Base-by-base conservation (phyloP, 1,139 yeast genomes). In the Meyerozyma elateridarum region DNA sequence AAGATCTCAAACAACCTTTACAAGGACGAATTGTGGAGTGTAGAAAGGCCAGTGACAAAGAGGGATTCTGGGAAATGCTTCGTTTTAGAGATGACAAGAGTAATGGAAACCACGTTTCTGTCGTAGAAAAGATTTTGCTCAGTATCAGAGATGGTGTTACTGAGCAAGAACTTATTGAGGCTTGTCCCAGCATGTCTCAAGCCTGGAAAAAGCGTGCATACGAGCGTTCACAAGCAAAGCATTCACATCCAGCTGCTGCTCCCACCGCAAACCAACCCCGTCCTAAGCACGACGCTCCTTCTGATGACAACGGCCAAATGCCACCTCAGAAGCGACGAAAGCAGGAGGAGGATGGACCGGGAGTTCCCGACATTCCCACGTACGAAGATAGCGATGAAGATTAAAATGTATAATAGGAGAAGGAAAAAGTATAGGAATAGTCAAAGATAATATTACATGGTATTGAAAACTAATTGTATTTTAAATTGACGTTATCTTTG, bases 1-100 rank as follows among this genome's bases (percentile, higher is more conserved):
- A 88, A 49, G 63, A 51, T 1, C 54, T 82, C 25, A 70, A 73
- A 8, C 87, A 91, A 53, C 96, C 97, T 0, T 65, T 91, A 32
- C 87, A 89, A 48, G 95, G 91, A n/a, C 64, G 97, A 40, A 77
- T 93, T 20, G 89, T 82, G 3, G 99, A 93, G 56, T 87, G 95
- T 44, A 66, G 77, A 39, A 70, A 70, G 46, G 79, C 79, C 35
- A 61, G 64, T 16, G 65, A 72, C 33, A 52, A 45, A 22, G 59
- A 61, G 3, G 80, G 80, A 1, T 72, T 67, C 34, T 93, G 98
- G 98, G 78, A 79, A 39, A 72, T 85, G 67, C 57, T 91, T 37
- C 69, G 99, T 37, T 91, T 91, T 56, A 70, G 99, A 52, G 95
- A 91, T 56, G 99, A 93, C 54, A 93, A 93, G 52, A 59, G 75